These are phyloP conservation scores for Podospora australis DNA, from an alignment of 495 filamentous ascomycete species.

Conservation along the genomic window DNA sequence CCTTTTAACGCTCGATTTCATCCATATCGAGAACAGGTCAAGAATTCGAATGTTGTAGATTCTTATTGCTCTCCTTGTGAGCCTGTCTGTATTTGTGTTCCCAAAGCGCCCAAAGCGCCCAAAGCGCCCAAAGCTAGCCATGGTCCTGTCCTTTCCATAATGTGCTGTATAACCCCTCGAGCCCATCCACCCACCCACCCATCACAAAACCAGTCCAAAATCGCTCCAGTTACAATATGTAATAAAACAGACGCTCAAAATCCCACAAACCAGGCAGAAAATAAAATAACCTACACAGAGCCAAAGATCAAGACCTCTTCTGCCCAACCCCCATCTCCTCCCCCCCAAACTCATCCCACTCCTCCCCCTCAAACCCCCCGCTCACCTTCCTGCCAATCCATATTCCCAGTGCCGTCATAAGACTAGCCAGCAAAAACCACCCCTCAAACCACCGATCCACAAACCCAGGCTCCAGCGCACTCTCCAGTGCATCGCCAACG, in stretches of 20 bases:
- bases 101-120: too few relatives aligned
- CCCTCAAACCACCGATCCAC: constrained; percentile 85
- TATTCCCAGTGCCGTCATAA: constrained; percentile 57
- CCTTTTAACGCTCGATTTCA: too few relatives aligned
- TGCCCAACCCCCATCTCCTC: constrained; percentile 59
- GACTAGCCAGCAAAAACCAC: constrained; percentile 64
- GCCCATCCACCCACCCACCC: too few relatives aligned
- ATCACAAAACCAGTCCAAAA: too few relatives aligned
- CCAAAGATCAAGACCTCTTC: constrained; percentile 41
- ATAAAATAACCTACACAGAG: neutral
- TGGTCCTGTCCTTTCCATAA: too few relatives aligned
- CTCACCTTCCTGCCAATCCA: constrained; percentile 58
- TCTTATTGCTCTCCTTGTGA: too few relatives aligned
- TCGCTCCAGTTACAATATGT: too few relatives aligned
- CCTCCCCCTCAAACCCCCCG: constrained; percentile 42
- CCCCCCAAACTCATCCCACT: constrained; percentile 58
- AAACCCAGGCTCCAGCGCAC: constrained; percentile 60
- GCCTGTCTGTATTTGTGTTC: too few relatives aligned
- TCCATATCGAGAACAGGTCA: too few relatives aligned
- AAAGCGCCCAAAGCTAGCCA: too few relatives aligned
- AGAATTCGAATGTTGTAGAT: too few relatives aligned
- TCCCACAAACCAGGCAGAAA: neutral
- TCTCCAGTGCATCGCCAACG: constrained; percentile 64
- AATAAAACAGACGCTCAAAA: neutral
- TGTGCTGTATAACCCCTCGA: too few relatives aligned